Conservation (phyloP, 164 flowering plant species). For the Piper longum region DNA sequence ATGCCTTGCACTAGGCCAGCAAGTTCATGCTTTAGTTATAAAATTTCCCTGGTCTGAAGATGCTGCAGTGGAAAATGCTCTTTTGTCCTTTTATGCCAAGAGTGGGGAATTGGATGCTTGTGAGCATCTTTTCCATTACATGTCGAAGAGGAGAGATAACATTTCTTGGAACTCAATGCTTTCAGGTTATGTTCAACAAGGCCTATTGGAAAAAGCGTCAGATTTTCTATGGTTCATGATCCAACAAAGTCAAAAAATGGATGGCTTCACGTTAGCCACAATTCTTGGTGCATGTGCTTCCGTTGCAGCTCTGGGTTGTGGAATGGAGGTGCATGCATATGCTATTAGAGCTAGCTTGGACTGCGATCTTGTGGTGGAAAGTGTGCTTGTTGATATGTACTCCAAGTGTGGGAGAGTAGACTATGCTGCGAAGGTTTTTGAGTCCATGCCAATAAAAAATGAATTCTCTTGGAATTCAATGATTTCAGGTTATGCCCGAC, state of each 20-base stretch:
- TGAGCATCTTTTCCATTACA: slow-evolving; percentile 50
- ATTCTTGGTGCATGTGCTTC: slow-evolving; percentile 95
- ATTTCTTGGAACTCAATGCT: slow-evolving; percentile 83
- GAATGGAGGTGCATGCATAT: slow-evolving; percentile 86
- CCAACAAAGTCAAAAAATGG: slow-evolving; percentile 57
- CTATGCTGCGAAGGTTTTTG: slow-evolving; percentile 57
- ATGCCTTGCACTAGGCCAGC: slow-evolving; percentile 28
- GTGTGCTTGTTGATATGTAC: slow-evolving; percentile 87
- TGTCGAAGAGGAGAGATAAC: slow-evolving; percentile 67
- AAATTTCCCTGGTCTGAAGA: slow-evolving; percentile 34
- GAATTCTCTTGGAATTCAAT: slow-evolving; percentile 92
- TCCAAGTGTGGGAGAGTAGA: slow-evolving; percentile 80
- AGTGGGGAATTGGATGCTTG: slow-evolving; percentile 51
- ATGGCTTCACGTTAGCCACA: slow-evolving; percentile 68
- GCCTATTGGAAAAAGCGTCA: slow-evolving; percentile 55
- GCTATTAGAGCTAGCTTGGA: slow-evolving; percentile 50
- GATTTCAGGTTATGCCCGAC: slow-evolving; percentile 88
- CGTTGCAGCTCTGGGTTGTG: slow-evolving; percentile 69
- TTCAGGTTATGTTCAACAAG: slow-evolving; percentile 72
- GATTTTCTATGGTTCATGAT: slow-evolving; percentile 62
- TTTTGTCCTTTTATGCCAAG: slow-evolving; percentile 69
- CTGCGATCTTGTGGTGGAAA: slow-evolving; percentile 79
- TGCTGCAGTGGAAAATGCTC: slow-evolving; percentile 50
- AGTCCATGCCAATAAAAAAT: slow-evolving; percentile 53
- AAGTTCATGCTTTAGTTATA: slow-evolving; percentile 53